Base-by-base conservation (phyloP, 2,329 filamentous ascomycete species). In the Fusarium secorum region DNA sequence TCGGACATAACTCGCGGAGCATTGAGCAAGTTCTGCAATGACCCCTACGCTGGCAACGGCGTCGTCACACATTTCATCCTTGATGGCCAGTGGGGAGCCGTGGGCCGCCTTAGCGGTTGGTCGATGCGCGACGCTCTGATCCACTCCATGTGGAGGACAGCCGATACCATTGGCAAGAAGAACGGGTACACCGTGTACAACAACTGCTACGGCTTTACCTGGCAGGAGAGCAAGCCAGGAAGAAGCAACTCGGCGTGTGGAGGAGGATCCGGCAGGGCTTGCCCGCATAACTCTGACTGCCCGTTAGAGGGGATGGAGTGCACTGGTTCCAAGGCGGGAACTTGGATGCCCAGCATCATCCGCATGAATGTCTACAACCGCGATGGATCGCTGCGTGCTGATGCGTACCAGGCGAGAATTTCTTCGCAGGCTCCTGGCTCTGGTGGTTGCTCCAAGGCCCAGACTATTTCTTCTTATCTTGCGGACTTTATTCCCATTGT, bases 351-450 rank as follows among this genome's bases (percentile, higher is more conserved):
- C n/a, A 61, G 58, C 5, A 61, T 61, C 10, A 46, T 61, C 6
- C 58, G 58, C 26, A 58, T 61, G 33, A 61, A 61, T 3, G 58
- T 61, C 7, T 61, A 61, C 35, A 61, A 61, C 52, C 52, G 58
- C 3, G 58, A 61, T 6, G 58, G 58, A 33, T 61, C 58, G 0
- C 52, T 61, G 0, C 58, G 58, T 3, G 58, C 58, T 1, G 58
- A 61, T 28, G 58, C 52, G 2, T 61, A 61, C 11, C 58, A 61
- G 15, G 58, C 52, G 0, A 45, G 58, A 17, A 58, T 61, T 4
- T 61, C 58, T 4, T 61, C 58, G 8, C 52, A 61, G 15, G 41
- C 58, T 35, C 5, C 15, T 30, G 58, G 58, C 3, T 48, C 58
- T 2, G 58, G 58, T 11, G 58, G 58, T 14, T 61, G 58, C 18